Percentiles rank a stretch among this genome's conserved stretches.
Conservation (phyloP, 192 early-diverging fungal species). For the Coemansia guatemalensis region DNA sequence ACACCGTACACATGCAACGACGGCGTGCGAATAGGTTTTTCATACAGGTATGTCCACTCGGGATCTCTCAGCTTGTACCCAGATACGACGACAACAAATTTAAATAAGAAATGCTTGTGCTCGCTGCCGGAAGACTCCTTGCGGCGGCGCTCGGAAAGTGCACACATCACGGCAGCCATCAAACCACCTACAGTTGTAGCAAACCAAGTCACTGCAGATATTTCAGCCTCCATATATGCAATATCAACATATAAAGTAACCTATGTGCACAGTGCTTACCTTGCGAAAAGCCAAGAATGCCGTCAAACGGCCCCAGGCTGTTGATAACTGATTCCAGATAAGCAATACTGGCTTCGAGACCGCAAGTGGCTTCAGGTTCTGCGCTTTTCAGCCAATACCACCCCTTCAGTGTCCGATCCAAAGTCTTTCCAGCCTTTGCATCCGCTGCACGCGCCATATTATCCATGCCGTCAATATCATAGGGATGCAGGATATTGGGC, state of each 20-base stretch:
- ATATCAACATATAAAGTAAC: background rate
- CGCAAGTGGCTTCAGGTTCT: constrained; percentile 29
- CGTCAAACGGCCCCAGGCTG: constrained; percentile 47
- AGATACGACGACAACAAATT: constrained; percentile 42
- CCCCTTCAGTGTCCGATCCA: constrained; percentile 19
- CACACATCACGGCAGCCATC: constrained; percentile 40
- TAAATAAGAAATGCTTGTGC: constrained; percentile 22
- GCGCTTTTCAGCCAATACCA: constrained; percentile 43
- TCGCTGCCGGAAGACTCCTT: background rate
- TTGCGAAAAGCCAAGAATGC: constrained; percentile 49
- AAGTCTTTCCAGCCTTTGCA: constrained; percentile 14
- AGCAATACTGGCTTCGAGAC: constrained; percentile 31
- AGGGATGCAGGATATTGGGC: constrained; percentile 39
- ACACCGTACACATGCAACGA: constrained; percentile 48
- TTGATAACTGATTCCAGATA: constrained; percentile 27
- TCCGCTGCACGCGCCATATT: constrained; percentile 32
- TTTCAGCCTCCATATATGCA: background rate
- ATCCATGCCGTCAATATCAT: constrained; percentile 41
- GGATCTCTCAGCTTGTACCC: constrained; percentile 43
- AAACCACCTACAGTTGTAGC: constrained; percentile 30
- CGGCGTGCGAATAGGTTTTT: constrained; percentile 25
- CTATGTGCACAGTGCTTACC: constrained; percentile 9
- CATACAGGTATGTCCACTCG: constrained; percentile 34
- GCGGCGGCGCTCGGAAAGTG: constrained; percentile 25
- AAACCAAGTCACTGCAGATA: background rate